A percentile compares a stretch with the other conserved stretches of the same genome.
phyloP scores from a whole-genome alignment of 2,329 filamentous ascomycete genomes.

The Exophiala alcalophila region DNA sequence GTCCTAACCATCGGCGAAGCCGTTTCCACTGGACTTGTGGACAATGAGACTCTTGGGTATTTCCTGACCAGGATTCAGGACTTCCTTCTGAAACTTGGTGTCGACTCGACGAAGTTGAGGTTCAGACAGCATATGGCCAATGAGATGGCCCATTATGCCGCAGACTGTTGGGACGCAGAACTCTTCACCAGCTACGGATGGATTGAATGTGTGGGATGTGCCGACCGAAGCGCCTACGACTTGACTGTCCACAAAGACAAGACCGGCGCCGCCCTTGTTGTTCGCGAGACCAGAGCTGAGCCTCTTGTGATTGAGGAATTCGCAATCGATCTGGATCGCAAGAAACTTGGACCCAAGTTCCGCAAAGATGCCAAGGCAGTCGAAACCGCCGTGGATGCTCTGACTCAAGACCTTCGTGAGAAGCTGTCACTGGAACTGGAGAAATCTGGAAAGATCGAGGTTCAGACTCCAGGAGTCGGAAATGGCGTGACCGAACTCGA shows the following conservation, averaged over 20 bases:
- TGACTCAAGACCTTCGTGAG: constrained; percentile 78
- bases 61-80: constrained; percentile 91
- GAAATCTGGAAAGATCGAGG: constrained; percentile 68
- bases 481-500: constrained; percentile 74
- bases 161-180: constrained; percentile 98
- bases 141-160: constrained; percentile 89
- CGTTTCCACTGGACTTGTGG: constrained; percentile 75
- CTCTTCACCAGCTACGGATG: constrained; percentile 88
- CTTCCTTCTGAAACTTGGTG: constrained; percentile 83
- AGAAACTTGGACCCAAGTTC: constrained; percentile 92
- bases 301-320: constrained; percentile 82
- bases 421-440: constrained; percentile 71
- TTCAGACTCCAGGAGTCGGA: constrained; percentile 67
- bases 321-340: constrained; percentile 84
- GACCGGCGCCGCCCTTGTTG: constrained; percentile 80
- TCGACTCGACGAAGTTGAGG: constrained; percentile 82
- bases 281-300: constrained; percentile 75
- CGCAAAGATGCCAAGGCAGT: constrained; percentile 91
- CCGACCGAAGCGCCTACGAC: constrained; percentile 93
- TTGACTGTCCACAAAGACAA: constrained; percentile 88
- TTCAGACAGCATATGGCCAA: constrained; percentile 97
- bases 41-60: constrained; percentile 97
- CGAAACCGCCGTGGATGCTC: constrained; percentile 71
- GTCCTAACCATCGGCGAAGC: constrained; percentile 80
- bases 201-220: constrained; percentile 97